Conservation (phyloP, 768 basidiomycete genomes). For the Cystobasidiopsis lactophilus region DNA sequence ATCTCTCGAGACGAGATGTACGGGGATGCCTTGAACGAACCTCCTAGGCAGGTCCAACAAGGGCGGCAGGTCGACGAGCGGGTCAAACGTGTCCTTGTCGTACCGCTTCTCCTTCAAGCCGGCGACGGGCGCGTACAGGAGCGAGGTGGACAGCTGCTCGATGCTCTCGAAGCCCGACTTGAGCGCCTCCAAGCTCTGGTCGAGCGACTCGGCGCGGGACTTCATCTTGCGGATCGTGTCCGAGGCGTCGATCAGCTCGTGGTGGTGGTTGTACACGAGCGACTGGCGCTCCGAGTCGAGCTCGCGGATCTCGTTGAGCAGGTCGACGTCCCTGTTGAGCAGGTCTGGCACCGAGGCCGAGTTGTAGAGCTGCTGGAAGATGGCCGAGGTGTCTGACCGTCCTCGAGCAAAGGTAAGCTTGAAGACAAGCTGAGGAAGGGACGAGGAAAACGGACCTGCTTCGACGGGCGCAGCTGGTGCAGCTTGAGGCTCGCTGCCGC, state of each 20-base stretch:
- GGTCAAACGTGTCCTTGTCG: slow-evolving; percentile 2
- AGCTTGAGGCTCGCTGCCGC: slow-evolving; percentile 37
- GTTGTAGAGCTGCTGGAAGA: background rate
- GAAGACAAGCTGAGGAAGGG: slow-evolving; percentile 18
- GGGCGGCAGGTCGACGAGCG: slow-evolving; percentile 9
- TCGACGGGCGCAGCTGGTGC: slow-evolving; percentile 17
- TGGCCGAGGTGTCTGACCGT: background rate
- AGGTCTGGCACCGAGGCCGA: slow-evolving; percentile 25
- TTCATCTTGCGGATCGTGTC: slow-evolving; percentile 90
- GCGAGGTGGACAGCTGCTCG: slow-evolving; percentile 16
- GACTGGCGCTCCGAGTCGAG: slow-evolving; percentile 73
- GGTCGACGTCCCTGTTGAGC: slow-evolving; percentile 59
- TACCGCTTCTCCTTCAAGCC: no score
- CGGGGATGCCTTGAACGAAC: no score
- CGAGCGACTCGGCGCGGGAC: slow-evolving; percentile 59
- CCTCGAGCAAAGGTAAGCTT: background rate
- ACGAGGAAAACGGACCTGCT: background rate
- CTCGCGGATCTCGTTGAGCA: slow-evolving; percentile 60
- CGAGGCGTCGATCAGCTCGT: slow-evolving; percentile 78
- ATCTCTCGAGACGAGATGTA: background rate
- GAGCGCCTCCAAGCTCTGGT: slow-evolving; percentile 59
- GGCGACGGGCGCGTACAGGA: background rate
- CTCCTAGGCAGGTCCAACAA: slow-evolving; percentile 12
- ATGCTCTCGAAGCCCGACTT: slow-evolving; percentile 15
- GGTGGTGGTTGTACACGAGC: slow-evolving; percentile 84